phyloP scores from a whole-genome alignment of 768 basidiomycete genomes.

The Clitopilus passeckerianus region DNA sequence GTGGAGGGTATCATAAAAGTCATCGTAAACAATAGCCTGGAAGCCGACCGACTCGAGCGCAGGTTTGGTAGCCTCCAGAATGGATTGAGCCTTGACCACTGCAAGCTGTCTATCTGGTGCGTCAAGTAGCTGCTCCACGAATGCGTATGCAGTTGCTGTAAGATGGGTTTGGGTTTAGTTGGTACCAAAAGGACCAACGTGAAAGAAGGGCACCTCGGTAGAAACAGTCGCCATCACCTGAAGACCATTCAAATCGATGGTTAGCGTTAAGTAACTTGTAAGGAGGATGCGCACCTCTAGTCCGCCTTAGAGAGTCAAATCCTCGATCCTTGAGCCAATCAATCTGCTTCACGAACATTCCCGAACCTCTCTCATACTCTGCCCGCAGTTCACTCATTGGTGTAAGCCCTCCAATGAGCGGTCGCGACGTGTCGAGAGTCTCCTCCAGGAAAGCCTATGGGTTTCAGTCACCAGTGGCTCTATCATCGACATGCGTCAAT shows the following conservation, averaged over 20 bases:
- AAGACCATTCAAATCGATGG: background rate
- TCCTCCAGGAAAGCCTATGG: constrained; percentile 23
- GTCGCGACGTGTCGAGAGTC: constrained; percentile 30
- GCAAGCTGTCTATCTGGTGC: constrained; percentile 38
- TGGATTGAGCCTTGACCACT: constrained; percentile 44
- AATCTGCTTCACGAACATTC: constrained; percentile 68
- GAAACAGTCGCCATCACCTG: constrained; percentile 92
- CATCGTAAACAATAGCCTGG: constrained; percentile 63
- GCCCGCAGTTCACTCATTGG: constrained; percentile 50
- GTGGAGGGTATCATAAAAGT: constrained; percentile 66
- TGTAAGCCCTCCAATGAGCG: constrained; percentile 50
- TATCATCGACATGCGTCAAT: background rate
- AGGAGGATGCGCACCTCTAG: constrained; percentile 46
- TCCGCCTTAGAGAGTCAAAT: constrained; percentile 61
- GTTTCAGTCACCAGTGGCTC: background rate
- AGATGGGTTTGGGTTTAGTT: constrained; percentile 12
- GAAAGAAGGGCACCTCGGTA: constrained; percentile 62
- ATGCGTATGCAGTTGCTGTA: constrained; percentile 78
- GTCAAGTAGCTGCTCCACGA: constrained; percentile 64
- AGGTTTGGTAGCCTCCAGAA: constrained; percentile 42
- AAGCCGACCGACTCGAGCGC: constrained; percentile 58
- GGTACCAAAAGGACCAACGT: background rate
- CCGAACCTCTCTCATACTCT: constrained; percentile 63
- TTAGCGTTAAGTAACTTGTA: background rate
- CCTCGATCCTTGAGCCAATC: constrained; percentile 61